These are phyloP conservation scores for Sporopachydermia lactativora DNA, from an alignment of 805 yeast species.

Conservation along the genomic window DNA sequence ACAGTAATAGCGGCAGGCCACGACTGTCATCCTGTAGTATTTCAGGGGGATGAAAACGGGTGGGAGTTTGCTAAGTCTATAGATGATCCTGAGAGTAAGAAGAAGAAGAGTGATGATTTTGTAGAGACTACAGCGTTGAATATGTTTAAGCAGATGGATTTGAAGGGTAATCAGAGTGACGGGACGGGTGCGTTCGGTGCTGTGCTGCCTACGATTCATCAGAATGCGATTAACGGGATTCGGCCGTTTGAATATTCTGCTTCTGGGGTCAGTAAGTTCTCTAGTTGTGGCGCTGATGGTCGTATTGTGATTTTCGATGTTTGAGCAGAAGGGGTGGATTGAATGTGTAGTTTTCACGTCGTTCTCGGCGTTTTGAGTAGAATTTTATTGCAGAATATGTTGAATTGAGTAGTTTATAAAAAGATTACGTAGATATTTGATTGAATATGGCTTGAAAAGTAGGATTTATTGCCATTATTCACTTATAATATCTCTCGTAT, in stretches of 20 bases:
- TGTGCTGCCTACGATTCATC: conserved; percentile 65
- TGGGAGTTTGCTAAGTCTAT: conserved; percentile 47
- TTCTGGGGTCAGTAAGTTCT: conserved; percentile 41
- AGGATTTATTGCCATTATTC: no score
- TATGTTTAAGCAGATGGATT: conserved; percentile 91
- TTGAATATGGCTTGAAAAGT: no score
- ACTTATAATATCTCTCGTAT: no score
- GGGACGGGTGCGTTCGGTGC: conserved; percentile 24
- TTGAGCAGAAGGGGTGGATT: no score
- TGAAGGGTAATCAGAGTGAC: conserved; percentile 58
- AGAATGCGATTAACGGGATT: conserved; percentile 67
- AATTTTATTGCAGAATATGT: no score
- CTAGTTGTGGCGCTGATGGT: conserved; percentile 84
- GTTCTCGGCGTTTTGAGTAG: no score
- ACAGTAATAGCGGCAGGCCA: conserved; percentile 81
- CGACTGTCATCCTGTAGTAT: conserved; percentile 81
- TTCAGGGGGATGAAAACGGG: conserved; percentile 48
- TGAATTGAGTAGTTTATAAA: no score
- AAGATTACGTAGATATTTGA: no score
- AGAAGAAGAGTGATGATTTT: conserved; percentile 27
- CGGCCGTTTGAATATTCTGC: conserved; percentile 33
- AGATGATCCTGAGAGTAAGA: conserved; percentile 36
- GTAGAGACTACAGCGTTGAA: conserved; percentile 53
- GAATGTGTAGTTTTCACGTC: no score
- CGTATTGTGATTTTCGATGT: conserved; percentile 66